These are phyloP conservation scores for Gymnopus androsaceus DNA, from an alignment of 1,284 basidiomycete species.

Conservation along the genomic window DNA sequence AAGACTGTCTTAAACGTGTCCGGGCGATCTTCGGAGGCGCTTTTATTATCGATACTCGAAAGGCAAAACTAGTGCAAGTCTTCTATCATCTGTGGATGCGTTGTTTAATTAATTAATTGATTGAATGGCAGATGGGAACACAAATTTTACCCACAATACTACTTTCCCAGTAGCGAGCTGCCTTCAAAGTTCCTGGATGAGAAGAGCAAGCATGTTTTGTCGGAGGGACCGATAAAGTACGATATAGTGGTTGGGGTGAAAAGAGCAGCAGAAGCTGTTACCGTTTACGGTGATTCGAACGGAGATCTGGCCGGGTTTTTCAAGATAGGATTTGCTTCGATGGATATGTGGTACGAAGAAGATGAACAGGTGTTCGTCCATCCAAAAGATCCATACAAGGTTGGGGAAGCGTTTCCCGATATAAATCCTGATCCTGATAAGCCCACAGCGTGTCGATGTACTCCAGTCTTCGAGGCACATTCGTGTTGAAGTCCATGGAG, in stretches of 20 bases:
- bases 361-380: constrained; percentile 63
- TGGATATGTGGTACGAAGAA: constrained; percentile 70
- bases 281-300: constrained; percentile 36
- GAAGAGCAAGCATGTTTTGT: constrained; percentile 2
- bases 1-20: constrained; percentile 51
- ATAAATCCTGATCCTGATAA: constrained; percentile 6
- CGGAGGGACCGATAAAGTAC: constrained; percentile 37
- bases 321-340: constrained; percentile 49
- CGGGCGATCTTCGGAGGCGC: constrained; percentile 54
- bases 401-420: constrained; percentile 24
- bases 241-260: constrained; percentile 48
- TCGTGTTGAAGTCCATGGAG: constrained; percentile 58
- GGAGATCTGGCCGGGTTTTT: constrained; percentile 48
- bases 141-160: constrained; percentile 55
- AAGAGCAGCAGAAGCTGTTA: constrained; percentile 43
- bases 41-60: constrained; percentile 54
- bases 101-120: neutral
- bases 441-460: constrained; percentile 55
- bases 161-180: constrained; percentile 49
- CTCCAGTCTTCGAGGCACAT: constrained; percentile 62
- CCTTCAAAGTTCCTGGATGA: constrained; percentile 20
- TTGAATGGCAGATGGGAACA: constrained; percentile 54
- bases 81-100: neutral
- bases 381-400: constrained; percentile 72
- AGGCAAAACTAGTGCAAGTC: constrained; percentile 61